Evolutionary conservation across 306 rosid genomes (phyloP).

Genomic region (Medicago lupulina): DNA sequence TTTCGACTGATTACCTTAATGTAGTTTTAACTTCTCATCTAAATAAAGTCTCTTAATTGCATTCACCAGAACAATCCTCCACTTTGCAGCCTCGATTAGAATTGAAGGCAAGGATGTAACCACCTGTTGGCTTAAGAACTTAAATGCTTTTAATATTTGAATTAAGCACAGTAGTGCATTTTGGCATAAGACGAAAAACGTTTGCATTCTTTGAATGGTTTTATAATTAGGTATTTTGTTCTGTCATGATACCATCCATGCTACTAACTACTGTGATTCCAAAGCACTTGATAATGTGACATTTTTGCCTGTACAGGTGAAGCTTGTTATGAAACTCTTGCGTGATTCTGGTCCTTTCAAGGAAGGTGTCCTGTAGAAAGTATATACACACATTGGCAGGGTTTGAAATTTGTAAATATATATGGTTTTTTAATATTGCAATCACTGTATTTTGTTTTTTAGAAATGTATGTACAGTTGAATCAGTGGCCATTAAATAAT

Average conservation of each 20-base stretch:
- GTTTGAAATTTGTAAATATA: constrained; percentile 7
- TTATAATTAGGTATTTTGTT: not conserved
- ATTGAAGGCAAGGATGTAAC: not conserved
- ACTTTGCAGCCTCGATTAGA: not conserved
- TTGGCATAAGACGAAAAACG: not conserved
- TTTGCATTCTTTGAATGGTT: not conserved
- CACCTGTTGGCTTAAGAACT: not conserved
- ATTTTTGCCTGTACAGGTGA: constrained; percentile 59
- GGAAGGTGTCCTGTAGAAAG: constrained; percentile 54
- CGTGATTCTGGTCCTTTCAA: constrained; percentile 89
- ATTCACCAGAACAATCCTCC: constrained; percentile 3
- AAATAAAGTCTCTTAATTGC: not conserved
- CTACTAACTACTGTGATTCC: not conserved
- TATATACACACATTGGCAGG: not conserved
- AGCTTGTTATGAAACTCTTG: constrained; percentile 71
- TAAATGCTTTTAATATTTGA: not conserved
- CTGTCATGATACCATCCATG: not conserved
- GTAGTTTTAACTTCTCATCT: not conserved
- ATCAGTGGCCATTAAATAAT: not conserved
- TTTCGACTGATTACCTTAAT: not conserved
- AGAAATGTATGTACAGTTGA: not conserved
- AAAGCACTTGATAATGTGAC: not conserved
- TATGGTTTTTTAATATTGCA: not conserved
- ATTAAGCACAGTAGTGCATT: not conserved
- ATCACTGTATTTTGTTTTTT: not conserved